phyloP scores from a whole-genome alignment of 2,329 filamentous ascomycete species.

The Colletotrichum sp. region DNA sequence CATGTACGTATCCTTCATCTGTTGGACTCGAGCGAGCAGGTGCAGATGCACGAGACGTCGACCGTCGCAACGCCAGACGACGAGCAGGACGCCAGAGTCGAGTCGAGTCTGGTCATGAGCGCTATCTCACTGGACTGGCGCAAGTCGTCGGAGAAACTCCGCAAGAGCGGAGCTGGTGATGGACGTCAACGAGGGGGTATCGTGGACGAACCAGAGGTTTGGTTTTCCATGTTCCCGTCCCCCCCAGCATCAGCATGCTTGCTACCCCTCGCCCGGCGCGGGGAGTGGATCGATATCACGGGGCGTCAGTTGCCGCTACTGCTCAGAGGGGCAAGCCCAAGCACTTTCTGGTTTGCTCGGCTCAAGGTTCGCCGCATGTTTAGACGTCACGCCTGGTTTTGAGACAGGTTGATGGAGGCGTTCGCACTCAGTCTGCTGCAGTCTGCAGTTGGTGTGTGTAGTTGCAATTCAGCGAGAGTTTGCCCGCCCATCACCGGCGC shows the following conservation, averaged over 20 bases:
- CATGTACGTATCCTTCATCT: not conserved
- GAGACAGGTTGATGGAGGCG: not conserved
- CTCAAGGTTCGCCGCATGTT: not conserved
- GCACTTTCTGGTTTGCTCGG: constrained; percentile 5
- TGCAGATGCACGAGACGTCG: not conserved
- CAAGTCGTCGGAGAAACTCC: constrained; percentile 15
- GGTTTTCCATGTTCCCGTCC: not conserved
- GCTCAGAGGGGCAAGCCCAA: constrained; percentile 1
- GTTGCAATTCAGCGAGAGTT: constrained; percentile 19
- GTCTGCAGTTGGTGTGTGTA: not conserved
- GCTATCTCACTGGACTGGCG: not conserved
- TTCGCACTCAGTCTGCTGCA: not conserved
- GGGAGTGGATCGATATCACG: not conserved
- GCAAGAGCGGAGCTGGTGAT: constrained; percentile 4
- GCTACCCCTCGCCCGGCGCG: not conserved
- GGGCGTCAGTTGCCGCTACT: not conserved
- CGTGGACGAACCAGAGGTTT: not conserved
- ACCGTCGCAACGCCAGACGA: not conserved
- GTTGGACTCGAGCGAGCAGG: not conserved
- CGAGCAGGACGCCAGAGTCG: not conserved
- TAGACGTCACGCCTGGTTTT: not conserved
- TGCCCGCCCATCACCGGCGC: not conserved
- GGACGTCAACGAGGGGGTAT: not conserved
- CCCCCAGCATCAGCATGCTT: not conserved
- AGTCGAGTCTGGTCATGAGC: not conserved